Percentiles rank a stretch among this genome's conserved stretches.
Conservation (phyloP, 208 protist genomes). For the Wallacemonas sp. region DNA sequence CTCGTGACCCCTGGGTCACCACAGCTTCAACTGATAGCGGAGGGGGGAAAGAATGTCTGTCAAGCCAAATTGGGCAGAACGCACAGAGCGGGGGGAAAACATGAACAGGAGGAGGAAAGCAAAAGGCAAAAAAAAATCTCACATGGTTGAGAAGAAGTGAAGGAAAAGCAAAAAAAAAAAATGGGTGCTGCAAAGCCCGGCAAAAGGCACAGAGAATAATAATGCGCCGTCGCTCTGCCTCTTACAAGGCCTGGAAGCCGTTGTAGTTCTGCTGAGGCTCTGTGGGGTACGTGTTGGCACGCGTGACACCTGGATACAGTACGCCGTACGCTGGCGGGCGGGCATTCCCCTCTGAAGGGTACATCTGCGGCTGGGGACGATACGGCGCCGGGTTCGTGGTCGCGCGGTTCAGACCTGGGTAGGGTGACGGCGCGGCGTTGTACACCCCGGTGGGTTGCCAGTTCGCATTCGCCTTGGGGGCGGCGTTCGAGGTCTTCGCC, state of each 20-base stretch:
- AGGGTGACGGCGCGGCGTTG: not conserved
- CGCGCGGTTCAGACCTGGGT: not conserved
- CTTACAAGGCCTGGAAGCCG: constrained; percentile 3
- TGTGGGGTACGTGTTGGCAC: not conserved
- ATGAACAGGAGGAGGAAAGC: not conserved
- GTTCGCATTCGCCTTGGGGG: not conserved
- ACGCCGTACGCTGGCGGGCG: not conserved
- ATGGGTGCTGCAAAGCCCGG: too few species aligned
- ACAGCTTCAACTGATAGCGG: not conserved
- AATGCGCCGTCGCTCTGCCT: not conserved
- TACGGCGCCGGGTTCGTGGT: not conserved
- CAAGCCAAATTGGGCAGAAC: not conserved
- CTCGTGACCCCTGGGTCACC: too few species aligned
- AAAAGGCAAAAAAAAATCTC: not conserved
- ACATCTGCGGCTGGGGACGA: not conserved
- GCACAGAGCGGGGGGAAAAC: not conserved
- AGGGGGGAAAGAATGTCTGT: not conserved
- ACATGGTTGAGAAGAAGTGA: not conserved
- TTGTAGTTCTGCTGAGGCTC: not conserved
- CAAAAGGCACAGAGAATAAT: too few species aligned
- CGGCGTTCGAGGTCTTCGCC: not conserved
- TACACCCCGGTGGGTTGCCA: not conserved
- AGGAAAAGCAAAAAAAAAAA: constrained; percentile 1
- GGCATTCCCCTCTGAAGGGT: not conserved
- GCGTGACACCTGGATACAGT: not conserved